Base-by-base conservation (phyloP, 495 filamentous ascomycete species). In the Penicillium pulvis region DNA sequence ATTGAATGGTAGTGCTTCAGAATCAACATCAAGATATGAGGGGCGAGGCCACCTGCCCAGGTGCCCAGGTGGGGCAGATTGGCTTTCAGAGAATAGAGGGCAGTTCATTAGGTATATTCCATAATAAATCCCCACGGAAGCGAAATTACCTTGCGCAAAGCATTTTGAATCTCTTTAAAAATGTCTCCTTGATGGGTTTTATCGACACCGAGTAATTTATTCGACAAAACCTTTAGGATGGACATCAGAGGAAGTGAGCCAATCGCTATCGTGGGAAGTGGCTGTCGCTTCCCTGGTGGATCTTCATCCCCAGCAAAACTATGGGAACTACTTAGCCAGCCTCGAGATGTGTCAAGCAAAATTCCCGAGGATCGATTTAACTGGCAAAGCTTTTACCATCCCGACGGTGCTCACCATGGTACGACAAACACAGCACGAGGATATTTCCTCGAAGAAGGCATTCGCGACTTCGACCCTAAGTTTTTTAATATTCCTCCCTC, bases 401-500 rank as follows among this genome's bases (percentile, higher is more conserved):
- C 56, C 24, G 57, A 63, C 4, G 56, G 48, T 1, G 16, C 0
- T 10, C 46, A 59, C 20, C 66, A 68, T 33, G 66, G 69, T 2
- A 57, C 46, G 2, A 59, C 42, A 11, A 69, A 69, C 16, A 68
- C 58, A 11, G 61, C 71, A 1, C 16, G 31, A 20, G 68, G 74
- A 1, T 77, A 41, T 17, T 41, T 41, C 14, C 39, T 81, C 1
- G n/a, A 68, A 1, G 68, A 77, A 45, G 71, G 79, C 43, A n/a
- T 71, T 5, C 44, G 58, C 0, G 33, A 49, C 4, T 82, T 81
- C 42, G 76, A 82, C 19, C 61, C 74, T 6, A 39, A 52, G 0
- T 86, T 86, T 60, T 87, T 87, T 67, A 80, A 77, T 51, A 78
- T 86, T 47, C 75, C 74, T 5, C 68, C 77, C 8, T 64, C 74